Percentiles rank a stretch among this genome's conserved stretches.
Conservation (phyloP, 768 basidiomycete genomes). For the Auriscalpium vulgare region DNA sequence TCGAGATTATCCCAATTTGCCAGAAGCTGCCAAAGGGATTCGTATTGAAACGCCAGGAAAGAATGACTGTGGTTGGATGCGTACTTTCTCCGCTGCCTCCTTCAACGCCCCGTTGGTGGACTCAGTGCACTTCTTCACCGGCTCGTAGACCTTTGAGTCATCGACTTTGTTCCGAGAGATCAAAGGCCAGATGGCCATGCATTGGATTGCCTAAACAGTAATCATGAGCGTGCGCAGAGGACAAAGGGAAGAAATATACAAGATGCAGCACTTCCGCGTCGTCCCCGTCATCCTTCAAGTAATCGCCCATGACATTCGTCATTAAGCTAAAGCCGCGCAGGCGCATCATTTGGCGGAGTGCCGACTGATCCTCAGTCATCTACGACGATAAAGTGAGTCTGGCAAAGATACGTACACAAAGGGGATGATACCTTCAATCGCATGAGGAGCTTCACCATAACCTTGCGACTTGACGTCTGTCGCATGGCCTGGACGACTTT, state of each 20-base stretch:
- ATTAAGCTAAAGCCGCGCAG: slow-evolving; percentile 90
- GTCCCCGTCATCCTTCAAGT: slow-evolving; percentile 26
- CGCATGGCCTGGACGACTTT: slow-evolving; percentile 89
- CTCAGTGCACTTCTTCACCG: slow-evolving; percentile 46
- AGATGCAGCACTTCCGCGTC: slow-evolving; percentile 66
- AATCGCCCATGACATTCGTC: slow-evolving; percentile 80
- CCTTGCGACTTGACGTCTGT: slow-evolving; percentile 76
- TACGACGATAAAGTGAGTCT: slow-evolving; percentile 21
- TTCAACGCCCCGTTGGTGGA: slow-evolving; percentile 52
- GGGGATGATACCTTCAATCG: slow-evolving; percentile 63
- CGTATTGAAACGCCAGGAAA: neutral
- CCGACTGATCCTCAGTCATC: slow-evolving; percentile 79
- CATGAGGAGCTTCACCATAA: slow-evolving; percentile 75
- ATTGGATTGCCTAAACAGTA: slow-evolving; percentile 45
- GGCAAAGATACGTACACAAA: neutral
- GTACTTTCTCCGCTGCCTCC: slow-evolving; percentile 54
- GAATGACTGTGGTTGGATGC: slow-evolving; percentile 1
- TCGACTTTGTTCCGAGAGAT: slow-evolving; percentile 87
- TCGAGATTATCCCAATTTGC: slow-evolving; percentile 75
- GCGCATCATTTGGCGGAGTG: slow-evolving; percentile 80
- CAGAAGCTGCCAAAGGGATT: slow-evolving; percentile 44
- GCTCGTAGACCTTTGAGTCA: slow-evolving; percentile 55
- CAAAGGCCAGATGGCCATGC: slow-evolving; percentile 73
- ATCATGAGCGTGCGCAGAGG: neutral
- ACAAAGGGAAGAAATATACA: slow-evolving; percentile 35